These are phyloP conservation scores for Mimosa pudica DNA, from an alignment of 306 rosid species.

Conservation along the genomic window DNA sequence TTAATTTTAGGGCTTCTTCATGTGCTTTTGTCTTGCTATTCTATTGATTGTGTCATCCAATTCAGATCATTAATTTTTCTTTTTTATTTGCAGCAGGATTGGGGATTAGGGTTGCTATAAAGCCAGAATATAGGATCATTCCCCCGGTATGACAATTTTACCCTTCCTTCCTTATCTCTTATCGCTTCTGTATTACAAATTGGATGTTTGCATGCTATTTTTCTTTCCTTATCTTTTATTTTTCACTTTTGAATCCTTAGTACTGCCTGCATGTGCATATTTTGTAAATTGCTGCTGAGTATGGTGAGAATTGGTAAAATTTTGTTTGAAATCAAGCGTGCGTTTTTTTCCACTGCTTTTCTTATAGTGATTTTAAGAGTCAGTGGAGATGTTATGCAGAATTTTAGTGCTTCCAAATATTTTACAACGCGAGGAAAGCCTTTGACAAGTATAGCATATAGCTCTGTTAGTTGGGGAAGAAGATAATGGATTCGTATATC, in stretches of 20 bases:
- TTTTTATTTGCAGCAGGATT: slow-evolving; percentile 66
- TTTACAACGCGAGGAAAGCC: background rate
- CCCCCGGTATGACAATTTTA: slow-evolving; percentile 81
- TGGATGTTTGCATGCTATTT: no score
- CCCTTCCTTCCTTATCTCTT: no score
- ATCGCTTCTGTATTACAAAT: no score
- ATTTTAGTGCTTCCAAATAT: background rate
- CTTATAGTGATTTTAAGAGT: background rate
- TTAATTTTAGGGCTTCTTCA: slow-evolving; percentile 39
- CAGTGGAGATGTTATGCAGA: background rate
- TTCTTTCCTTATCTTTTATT: no score
- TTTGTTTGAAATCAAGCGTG: background rate
- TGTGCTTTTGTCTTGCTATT: background rate
- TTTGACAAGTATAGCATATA: background rate
- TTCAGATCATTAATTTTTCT: slow-evolving; percentile 15
- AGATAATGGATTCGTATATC: slow-evolving; percentile 11
- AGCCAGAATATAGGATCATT: slow-evolving; percentile 78
- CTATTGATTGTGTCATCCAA: background rate
- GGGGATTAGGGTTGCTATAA: slow-evolving; percentile 75
- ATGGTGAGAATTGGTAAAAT: background rate
- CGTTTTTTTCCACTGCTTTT: background rate
- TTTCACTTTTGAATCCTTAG: no score
- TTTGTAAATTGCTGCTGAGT: background rate
- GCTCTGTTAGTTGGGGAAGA: slow-evolving; percentile 1
- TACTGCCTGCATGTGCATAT: background rate